Base-by-base conservation (phyloP, 1,284 basidiomycete species). In the Afroboletus lepidellus region DNA sequence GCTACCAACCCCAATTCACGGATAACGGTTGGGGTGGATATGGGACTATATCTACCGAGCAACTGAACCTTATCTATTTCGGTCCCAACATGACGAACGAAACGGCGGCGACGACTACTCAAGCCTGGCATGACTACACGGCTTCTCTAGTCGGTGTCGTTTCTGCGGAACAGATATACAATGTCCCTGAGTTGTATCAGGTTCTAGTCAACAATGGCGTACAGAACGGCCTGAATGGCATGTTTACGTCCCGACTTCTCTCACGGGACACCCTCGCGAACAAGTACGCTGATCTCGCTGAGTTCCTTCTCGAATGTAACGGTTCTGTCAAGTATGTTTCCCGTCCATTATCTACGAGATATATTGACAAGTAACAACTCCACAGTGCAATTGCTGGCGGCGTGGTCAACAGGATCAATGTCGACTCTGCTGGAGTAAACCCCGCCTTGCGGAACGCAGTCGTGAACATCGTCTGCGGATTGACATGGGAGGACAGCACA, bases 401-500 rank as follows among this genome's bases (percentile, higher is more conserved):
- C 5, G 71, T 67, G 13, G 75, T 76, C 9, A 64, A 67, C 8
- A 57, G 63, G 18, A 59, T 67, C 0, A 60, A 71, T 46, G 66
- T 74, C 0, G 63, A 67, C 41, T 71, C 73, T 11, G 66, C 69
- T 12, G 74, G 73, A 2, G 47, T 77, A 24, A 74, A 77, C 54
- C 75, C 76, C 4, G 71, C 69, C 13, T 78, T 75, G 75, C 64
- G 77, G 2, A 62, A 69, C 2, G 69, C 73, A 0, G 27, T 77
- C 9, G 58, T 66, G 13, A 64, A 73, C 44, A 56, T 66, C 16
- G 44, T 63, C n/a, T 56, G 66, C 20, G 60, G 53, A 1, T 37
- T 58, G 6, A 23, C 13, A 3, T 77, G 75, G 75, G 48, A 58
- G 1, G 71, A 75, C 32, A 71, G 70, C 16, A 18, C 66, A 0